Evolutionary conservation across 2,329 filamentous ascomycete genomes (phyloP), one percentile per base, ranked within the genome.

Genomic region (Pleochaeta shiraiana): DNA sequence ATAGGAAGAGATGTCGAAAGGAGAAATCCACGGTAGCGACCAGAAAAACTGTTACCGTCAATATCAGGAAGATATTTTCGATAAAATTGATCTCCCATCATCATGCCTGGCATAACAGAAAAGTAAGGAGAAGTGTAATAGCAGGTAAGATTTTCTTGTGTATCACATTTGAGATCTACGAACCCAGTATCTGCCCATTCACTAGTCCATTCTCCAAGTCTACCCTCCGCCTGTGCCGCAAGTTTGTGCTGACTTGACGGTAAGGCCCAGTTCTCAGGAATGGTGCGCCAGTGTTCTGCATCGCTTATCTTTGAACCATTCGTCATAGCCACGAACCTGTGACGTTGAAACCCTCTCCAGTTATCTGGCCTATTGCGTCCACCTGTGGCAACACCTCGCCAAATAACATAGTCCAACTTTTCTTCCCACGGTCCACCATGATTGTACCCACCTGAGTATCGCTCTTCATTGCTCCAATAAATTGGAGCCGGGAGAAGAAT

Each of bases 51-150:
- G 75, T 87, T 85, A 33, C 88, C 88, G 73, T 93, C 88, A 64
- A 92, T 81, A 71, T 93, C 88, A 0, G 85, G 84, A 1, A 92
- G 77, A 70, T 83, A 88, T 72, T 90, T 91, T 74, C 78, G 16
- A 71, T 74, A 67, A 71, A 83, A 85, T 73, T 85, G 82, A 55
- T 80, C 73, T 0, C 74, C 70, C 71, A 84, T 81, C 77, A 68
- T 81, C 77, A 80, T 79, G 0, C 69, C 68, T 2, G 64, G 57
- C 77, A 68, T 74, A 64, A 78, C 77, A 64, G 80, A 79, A 70
- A 74, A 77, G 60, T 70, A 69, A 2, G 69, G 67, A 12, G 70
- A 65, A 1, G 76, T 73, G 64, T 77, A 77, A 14, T 77, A 69
- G 71, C 81, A 82, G 2, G 72, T 70, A 64, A 79, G 81, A 21